Percentiles rank a stretch among this genome's conserved stretches.
phyloP scores from a whole-genome alignment of 2,329 filamentous ascomycete species.

The Elsinoe ampelina region DNA sequence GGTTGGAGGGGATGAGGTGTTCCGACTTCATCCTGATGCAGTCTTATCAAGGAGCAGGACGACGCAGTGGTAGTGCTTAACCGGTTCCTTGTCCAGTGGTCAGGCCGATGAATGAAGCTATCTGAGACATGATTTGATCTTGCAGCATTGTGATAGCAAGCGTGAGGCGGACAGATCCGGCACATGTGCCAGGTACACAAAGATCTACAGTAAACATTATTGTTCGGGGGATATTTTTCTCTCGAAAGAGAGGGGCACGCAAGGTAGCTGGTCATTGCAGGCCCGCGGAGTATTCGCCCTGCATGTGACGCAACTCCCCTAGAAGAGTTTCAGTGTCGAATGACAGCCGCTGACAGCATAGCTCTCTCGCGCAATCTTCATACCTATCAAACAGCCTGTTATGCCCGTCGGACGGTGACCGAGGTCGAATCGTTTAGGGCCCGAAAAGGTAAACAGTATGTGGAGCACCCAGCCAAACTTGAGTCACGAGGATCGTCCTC shows the following conservation, averaged over 20 bases:
- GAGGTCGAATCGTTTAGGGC: neutral
- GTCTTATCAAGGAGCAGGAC: too few relatives aligned
- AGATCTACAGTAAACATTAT: neutral
- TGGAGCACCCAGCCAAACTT: neutral
- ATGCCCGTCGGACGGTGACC: neutral
- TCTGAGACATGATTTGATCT: neutral
- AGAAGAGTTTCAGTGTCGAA: neutral
- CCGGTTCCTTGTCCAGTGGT: too few relatives aligned
- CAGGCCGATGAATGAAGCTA: too few relatives aligned
- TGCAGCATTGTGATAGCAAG: neutral
- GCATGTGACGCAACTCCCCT: slow-evolving; percentile 3
- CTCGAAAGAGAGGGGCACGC: neutral
- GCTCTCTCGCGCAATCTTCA: neutral
- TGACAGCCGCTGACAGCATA: slow-evolving; percentile 7
- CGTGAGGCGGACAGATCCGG: neutral
- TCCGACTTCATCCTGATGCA: neutral
- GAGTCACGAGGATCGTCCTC: neutral
- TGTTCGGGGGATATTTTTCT: neutral
- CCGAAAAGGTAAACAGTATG: neutral
- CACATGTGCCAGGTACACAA: too few relatives aligned
- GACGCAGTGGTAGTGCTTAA: too few relatives aligned
- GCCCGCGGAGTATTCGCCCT: neutral
- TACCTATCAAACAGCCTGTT: neutral
- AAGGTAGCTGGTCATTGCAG: neutral
- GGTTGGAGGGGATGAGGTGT: neutral